A percentile compares a stretch with the other conserved stretches of the same genome.
These are phyloP conservation scores for Podospora sp. DNA, from an alignment of 495 filamentous ascomycete genomes.

Conservation along the genomic window DNA sequence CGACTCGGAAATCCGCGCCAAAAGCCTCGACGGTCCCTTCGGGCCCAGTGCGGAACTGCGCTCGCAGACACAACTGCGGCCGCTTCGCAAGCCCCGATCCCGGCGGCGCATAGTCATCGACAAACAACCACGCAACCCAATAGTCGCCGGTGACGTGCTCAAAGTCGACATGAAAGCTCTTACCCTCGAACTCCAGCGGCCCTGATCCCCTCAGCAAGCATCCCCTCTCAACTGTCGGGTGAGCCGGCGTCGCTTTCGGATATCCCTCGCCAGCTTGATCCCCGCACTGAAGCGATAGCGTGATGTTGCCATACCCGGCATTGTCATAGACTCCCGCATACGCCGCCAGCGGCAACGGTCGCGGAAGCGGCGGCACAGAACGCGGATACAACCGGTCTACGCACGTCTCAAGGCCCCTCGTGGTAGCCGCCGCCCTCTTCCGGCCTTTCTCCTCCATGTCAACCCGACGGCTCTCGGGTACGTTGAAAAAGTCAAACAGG, in stretches of 20 bases:
- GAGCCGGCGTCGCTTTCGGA: not conserved
- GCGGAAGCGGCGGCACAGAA: constrained; percentile 1
- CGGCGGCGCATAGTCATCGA: not conserved
- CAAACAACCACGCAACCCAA: constrained; percentile 25
- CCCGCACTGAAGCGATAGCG: not conserved
- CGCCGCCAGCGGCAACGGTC: constrained; percentile 11
- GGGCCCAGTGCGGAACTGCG: constrained; percentile 2
- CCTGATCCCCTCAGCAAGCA: constrained; percentile 4
- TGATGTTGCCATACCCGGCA: constrained; percentile 9
- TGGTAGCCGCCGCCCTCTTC: not conserved
- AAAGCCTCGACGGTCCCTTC: not conserved
- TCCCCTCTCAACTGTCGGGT: constrained; percentile 1
- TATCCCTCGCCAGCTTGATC: constrained; percentile 1
- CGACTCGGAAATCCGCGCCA: not conserved
- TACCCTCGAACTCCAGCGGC: constrained; percentile 25
- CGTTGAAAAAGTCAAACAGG: not conserved
- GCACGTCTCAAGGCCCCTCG: not conserved
- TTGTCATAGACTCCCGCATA: constrained; percentile 6
- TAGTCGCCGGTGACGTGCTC: constrained; percentile 38
- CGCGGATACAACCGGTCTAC: constrained; percentile 1
- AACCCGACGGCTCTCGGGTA: not conserved
- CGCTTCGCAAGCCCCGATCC: not conserved
- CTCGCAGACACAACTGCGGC: constrained; percentile 6
- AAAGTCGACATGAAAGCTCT: constrained; percentile 27
- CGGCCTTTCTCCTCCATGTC: not conserved